These are phyloP conservation scores for Aureobasidium sp. DNA, from an alignment of 2,329 filamentous ascomycete species.

Conservation along the genomic window DNA sequence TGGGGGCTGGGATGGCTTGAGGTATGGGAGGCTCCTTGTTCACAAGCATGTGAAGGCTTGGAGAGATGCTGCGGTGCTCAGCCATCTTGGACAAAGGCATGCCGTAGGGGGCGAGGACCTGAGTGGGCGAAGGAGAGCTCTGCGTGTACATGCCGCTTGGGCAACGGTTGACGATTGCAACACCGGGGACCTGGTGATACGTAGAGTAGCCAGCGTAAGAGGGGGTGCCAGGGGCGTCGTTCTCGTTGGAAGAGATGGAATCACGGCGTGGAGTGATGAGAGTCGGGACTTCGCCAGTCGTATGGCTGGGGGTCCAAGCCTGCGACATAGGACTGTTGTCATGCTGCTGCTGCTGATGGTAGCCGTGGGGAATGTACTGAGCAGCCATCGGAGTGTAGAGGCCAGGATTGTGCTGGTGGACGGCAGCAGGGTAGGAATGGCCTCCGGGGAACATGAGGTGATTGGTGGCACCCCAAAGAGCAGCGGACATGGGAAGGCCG, in stretches of 20 bases:
- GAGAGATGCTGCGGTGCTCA: constrained; percentile 34
- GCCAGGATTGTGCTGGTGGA: constrained; percentile 28
- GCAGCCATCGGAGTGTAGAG: constrained; percentile 38
- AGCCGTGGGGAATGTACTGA: constrained; percentile 36
- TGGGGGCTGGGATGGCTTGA: constrained; percentile 78
- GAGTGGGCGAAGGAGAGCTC: constrained; percentile 43
- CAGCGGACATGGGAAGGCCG: constrained; percentile 22
- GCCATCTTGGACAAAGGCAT: constrained; percentile 30
- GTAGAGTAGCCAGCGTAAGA: constrained; percentile 35
- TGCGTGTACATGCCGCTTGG: constrained; percentile 41
- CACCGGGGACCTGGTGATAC: constrained; percentile 29
- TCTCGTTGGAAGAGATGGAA: constrained; percentile 45
- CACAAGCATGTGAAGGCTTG: constrained; percentile 38
- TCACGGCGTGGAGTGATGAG: constrained; percentile 45
- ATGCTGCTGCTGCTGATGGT: constrained; percentile 35
- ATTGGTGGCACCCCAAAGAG: constrained; percentile 25
- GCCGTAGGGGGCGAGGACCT: constrained; percentile 37
- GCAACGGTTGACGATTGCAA: constrained; percentile 43
- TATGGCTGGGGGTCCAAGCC: constrained; percentile 38
- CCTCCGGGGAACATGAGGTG: constrained; percentile 27
- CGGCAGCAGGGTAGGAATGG: constrained; percentile 21
- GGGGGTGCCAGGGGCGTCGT: constrained; percentile 43
- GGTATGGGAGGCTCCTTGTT: constrained; percentile 75
- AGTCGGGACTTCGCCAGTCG: constrained; percentile 40
- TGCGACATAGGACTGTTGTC: constrained; percentile 40